A percentile compares a stretch with the other conserved stretches of the same genome.
Conservation (phyloP, 371 early-diverging fungal genomes). For the Apophysomyces variabilis region DNA sequence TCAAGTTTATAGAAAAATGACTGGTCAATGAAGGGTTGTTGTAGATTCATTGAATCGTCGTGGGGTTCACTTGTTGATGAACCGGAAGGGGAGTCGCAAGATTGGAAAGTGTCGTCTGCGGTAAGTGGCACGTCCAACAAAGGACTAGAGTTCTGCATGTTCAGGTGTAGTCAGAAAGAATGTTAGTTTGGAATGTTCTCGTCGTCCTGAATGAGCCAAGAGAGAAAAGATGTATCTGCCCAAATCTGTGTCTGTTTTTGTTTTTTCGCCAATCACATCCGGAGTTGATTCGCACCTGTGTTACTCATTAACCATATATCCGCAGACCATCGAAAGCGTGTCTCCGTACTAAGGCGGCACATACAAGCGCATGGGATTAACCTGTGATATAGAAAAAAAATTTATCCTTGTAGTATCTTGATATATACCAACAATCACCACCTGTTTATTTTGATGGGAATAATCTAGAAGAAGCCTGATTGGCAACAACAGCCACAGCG, state of each 20-base stretch:
- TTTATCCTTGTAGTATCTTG: background rate
- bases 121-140: constrained; percentile 23
- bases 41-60: constrained; percentile 30
- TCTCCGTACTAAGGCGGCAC: background rate
- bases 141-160: constrained; percentile 26
- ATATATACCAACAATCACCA: background rate
- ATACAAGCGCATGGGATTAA: constrained; percentile 2
- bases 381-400: background rate
- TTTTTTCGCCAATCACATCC: constrained; percentile 12
- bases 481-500: background rate
- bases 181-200: background rate
- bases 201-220: constrained; percentile 12
- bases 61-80: constrained; percentile 30
- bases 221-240: constrained; percentile 4
- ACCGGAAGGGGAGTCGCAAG: constrained; percentile 28
- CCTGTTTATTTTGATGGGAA: background rate
- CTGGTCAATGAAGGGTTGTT: constrained; percentile 40
- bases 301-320: background rate
- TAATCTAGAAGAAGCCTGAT: background rate
- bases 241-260: constrained; percentile 10
- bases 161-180: background rate
- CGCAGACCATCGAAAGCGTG: background rate
- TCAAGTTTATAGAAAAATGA: constrained; percentile 45
- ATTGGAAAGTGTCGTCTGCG: constrained; percentile 19
- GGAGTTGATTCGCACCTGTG: constrained; percentile 9